Base-by-base conservation (phyloP, 177 flowering plant species). In the Telopea speciosissima region DNA sequence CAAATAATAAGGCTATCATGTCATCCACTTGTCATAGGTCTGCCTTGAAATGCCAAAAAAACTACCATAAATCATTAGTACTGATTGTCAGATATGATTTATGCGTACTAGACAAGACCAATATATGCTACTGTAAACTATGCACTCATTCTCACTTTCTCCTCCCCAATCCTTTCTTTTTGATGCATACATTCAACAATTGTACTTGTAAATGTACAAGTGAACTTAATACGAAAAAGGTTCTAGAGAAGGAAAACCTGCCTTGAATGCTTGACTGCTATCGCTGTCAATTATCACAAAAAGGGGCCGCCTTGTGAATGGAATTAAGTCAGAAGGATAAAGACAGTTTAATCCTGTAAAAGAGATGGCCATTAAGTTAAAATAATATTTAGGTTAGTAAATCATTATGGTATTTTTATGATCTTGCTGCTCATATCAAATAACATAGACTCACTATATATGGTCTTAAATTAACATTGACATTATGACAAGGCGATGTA, bases 291-390 rank as follows among this genome's bases (percentile, higher is more conserved):
- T 79, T 67, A 95, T 78, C 59, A 95, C 44, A 73, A 92, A 87
- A 62, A 92, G 87, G 36, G 99, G 97, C 76, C 84, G 85, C 81
- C 99, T 89, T 73, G 99, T 92, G 79, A 95, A 95, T 64, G 99
- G 99, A 74, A 91, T 73, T 67, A 95, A 75, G 79, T 95, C 99
- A 74, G 74, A 81, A 24, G 99, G 94, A 72, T 88, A 91, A 72
- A 95, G 79, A 81, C 82, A 83, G 67, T 89, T 85, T 62, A 74
- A 69, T 78, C 98, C 97, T 94, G 90, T 67, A 81, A 86, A 59
- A 66, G 68, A 49, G 26, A 42, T 33, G 25, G 28, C 3, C 8
- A 10, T 60, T 36, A 68, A 25, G 23, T 74, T 24, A 76, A 45
- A 63, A 23, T n/a, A 28, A 36, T 36, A 28, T 67, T 59, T 70